These are phyloP conservation scores for Mycena galericulata DNA, from an alignment of 768 basidiomycete species.

Conservation along the genomic window DNA sequence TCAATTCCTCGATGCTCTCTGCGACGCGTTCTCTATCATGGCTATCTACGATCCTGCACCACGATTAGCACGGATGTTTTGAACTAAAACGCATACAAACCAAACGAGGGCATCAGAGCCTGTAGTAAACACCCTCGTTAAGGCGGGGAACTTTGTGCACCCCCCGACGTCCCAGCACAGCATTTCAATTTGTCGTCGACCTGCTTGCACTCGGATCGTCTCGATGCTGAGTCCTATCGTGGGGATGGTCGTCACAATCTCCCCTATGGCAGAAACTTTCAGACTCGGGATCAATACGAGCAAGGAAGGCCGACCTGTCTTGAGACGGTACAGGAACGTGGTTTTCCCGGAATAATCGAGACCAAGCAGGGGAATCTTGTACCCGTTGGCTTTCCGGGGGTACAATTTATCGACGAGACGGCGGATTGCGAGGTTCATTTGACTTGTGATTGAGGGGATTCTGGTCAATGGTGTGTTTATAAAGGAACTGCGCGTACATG, in stretches of 20 bases:
- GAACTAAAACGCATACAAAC: constrained; percentile 46
- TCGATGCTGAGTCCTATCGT: constrained; percentile 73
- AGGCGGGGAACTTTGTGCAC: constrained; percentile 43
- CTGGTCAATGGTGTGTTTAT: not conserved
- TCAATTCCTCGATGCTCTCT: constrained; percentile 65
- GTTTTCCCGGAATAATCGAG: constrained; percentile 59
- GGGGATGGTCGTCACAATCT: constrained; percentile 54
- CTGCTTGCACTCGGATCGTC: constrained; percentile 52
- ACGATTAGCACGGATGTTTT: not conserved
- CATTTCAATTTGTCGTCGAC: constrained; percentile 56
- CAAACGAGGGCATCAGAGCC: constrained; percentile 69
- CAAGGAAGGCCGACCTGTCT: constrained; percentile 31
- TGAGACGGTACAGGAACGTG: constrained; percentile 59
- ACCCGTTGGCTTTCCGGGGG: constrained; percentile 26
- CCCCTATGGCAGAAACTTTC: constrained; percentile 35
- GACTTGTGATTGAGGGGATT: not conserved
- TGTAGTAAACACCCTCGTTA: constrained; percentile 40
- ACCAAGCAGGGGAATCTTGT: constrained; percentile 48
- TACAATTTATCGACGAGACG: constrained; percentile 47
- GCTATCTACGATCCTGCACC: constrained; percentile 55
- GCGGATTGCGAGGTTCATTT: constrained; percentile 33
- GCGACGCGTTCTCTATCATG: constrained; percentile 60
- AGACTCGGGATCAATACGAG: not conserved
- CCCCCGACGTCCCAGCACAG: constrained; percentile 52
- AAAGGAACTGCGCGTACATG: not conserved